Conservation (phyloP, 805 yeast genomes). For the Tetrapisispora taiwanensis region DNA sequence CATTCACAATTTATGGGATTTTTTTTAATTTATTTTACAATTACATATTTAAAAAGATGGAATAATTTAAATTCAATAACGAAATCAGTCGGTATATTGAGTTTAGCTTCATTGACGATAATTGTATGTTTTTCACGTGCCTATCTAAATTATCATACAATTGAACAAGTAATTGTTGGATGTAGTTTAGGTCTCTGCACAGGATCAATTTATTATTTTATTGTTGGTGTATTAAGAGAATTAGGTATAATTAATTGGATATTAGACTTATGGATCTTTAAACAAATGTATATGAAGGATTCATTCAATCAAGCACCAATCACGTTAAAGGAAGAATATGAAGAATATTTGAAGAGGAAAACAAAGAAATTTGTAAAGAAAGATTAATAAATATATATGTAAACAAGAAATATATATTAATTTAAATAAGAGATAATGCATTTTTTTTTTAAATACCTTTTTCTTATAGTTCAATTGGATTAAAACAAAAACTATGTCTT, state of each 20-base stretch:
- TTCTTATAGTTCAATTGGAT: too few species aligned
- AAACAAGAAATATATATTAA: too few species aligned
- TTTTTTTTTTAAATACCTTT: too few species aligned
- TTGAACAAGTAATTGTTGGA: slow-evolving; percentile 68
- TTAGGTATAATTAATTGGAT: slow-evolving; percentile 60
- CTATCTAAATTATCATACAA: slow-evolving; percentile 67
- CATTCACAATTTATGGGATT: slow-evolving; percentile 95
- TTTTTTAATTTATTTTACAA: slow-evolving; percentile 46
- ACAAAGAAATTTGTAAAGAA: background rate
- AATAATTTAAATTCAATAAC: slow-evolving; percentile 24
- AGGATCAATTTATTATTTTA: slow-evolving; percentile 49
- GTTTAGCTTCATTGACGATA: slow-evolving; percentile 21
- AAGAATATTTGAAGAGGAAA: slow-evolving; percentile 19
- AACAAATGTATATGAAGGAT: slow-evolving; percentile 48
- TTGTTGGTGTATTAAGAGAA: slow-evolving; percentile 47
- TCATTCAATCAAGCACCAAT: slow-evolving; percentile 41
- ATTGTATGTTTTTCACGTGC: slow-evolving; percentile 61
- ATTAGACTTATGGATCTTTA: slow-evolving; percentile 46
- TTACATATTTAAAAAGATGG: slow-evolving; percentile 38
- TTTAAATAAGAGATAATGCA: too few species aligned
- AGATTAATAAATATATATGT: background rate
- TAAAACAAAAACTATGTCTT: too few species aligned
- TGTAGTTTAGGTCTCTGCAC: slow-evolving; percentile 46
- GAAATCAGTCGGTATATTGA: slow-evolving; percentile 25
- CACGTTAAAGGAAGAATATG: slow-evolving; percentile 39